phyloP scores from a whole-genome alignment of 1,284 basidiomycete species.

The Singerocomus rubriflavus region DNA sequence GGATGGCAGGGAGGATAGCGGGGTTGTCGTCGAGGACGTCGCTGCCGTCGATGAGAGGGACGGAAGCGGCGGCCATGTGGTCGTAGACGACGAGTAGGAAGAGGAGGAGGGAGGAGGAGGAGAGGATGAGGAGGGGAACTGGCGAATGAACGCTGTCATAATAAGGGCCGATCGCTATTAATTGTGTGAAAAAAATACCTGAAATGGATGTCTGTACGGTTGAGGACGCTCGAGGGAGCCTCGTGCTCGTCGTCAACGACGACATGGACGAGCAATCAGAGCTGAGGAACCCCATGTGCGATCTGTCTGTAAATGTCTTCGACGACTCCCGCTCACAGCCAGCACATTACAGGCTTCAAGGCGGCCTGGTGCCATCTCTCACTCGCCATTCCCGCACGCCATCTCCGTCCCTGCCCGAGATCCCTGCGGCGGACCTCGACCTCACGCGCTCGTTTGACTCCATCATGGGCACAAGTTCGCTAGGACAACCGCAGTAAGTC shows the following conservation, averaged over 20 bases:
- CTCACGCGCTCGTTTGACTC: constrained; percentile 50
- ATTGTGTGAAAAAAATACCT: constrained; percentile 27
- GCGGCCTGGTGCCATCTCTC: constrained; percentile 20
- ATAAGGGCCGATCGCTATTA: constrained; percentile 30
- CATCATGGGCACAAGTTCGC: constrained; percentile 33
- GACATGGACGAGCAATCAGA: constrained; percentile 29
- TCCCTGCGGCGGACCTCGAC: constrained; percentile 49
- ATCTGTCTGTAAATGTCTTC: constrained; percentile 4
- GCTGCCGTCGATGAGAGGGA: constrained; percentile 14
- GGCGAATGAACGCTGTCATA: constrained; percentile 28
- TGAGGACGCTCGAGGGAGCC: constrained; percentile 10
- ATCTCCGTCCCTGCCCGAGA: constrained; percentile 49
- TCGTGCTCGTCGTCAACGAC: constrained; percentile 28
- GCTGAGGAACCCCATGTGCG: constrained; percentile 23
- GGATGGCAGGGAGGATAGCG: constrained; percentile 13
- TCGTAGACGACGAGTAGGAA: constrained; percentile 2
- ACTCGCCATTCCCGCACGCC: constrained; percentile 24
- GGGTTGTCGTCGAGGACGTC: constrained; percentile 20
- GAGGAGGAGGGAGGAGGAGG: constrained; percentile 1
- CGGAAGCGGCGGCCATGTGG: constrained; percentile 24
- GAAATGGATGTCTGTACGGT: not conserved
- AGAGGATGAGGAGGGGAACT: constrained; percentile 20
- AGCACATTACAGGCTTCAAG: constrained; percentile 16
- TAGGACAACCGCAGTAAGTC: constrained; percentile 35
- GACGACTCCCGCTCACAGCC: constrained; percentile 20